Evolutionary conservation across 176 grass and related monocot species (phyloP).

Genomic region (Raddia distichophylla): DNA sequence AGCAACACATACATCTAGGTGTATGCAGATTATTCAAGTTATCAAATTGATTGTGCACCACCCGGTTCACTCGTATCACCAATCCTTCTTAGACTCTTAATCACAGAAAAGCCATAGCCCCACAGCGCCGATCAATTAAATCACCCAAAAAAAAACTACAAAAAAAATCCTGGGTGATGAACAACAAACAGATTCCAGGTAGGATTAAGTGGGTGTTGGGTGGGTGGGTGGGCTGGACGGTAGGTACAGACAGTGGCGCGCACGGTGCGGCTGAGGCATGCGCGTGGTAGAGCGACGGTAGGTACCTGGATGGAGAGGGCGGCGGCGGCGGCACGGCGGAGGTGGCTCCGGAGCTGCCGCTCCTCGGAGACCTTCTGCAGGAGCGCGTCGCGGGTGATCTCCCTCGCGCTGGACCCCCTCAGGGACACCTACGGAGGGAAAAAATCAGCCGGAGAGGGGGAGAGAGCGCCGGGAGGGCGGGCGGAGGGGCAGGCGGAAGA

Average conservation of each 20-base stretch:
- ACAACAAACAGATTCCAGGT: constrained; percentile 8
- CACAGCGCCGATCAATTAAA: background rate
- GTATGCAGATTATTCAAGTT: background rate
- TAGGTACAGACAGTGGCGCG: background rate
- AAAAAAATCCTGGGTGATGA: background rate
- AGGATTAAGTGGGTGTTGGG: background rate
- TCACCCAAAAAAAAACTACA: background rate
- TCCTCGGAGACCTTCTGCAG: constrained; percentile 91
- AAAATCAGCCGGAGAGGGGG: background rate
- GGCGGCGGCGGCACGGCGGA: constrained; percentile 69
- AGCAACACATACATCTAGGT: background rate
- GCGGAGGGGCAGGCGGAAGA: background rate
- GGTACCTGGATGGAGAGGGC: constrained; percentile 79
- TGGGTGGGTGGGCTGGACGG: background rate
- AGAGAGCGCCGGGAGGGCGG: background rate
- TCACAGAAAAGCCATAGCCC: background rate
- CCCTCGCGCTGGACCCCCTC: constrained; percentile 81
- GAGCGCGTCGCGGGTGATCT: constrained; percentile 90
- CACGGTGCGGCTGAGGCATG: background rate
- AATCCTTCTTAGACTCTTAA: background rate
- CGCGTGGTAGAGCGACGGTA: background rate
- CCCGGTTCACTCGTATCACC: background rate
- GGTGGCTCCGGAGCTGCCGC: constrained; percentile 81
- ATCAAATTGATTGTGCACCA: background rate
- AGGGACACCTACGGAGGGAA: constrained; percentile 66